Base-by-base conservation (phyloP, 2,329 filamentous ascomycete genomes). In the Tolypocladium paradoxum region DNA sequence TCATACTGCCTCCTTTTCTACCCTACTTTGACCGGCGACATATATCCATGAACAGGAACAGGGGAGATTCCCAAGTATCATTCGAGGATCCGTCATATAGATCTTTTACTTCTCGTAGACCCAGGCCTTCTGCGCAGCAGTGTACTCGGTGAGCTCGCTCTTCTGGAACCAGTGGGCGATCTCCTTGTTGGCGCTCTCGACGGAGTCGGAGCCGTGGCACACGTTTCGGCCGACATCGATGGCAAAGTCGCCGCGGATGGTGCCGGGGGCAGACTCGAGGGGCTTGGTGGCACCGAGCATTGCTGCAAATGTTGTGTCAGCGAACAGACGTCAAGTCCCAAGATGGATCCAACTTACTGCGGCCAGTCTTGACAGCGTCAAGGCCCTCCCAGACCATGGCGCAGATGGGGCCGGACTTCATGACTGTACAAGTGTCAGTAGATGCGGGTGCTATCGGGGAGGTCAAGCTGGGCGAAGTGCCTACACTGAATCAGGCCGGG, bases 381-480 rank as follows among this genome's bases (percentile, higher is more conserved):
- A 88, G 88, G 72, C 93, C 93, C 78, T 99, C 91, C 93, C 93
- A 99, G 77, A 99, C 87, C 92, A 97, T 99, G 80, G 93, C 93
- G 81, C 83, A 87, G 79, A 99, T 92, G 73, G 93, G 93, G 73
- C 93, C 93, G 74, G 85, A 91, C 74, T 84, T 79, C 93, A 97
- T 99, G 84, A 97, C 90, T 95, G 61, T 18, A 57, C 31, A 54
- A 62, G 58, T 35, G 48, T 45, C 52, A 59, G 54, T 31, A 20
- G 11, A 1, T 46, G 18, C 12, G 29, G 50, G 16, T 20, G 29
- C 12, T 37, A 24, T 40, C 36, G 40, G 2, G n/a, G 6, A 7
- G n/a, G 20, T 52, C 3, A 3, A 3, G 22, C 11, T 8, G n/a
- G 9, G 43, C 2, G 35, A 1, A 18, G 18, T 14, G 18, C 87